Conservation (phyloP, 495 filamentous ascomycete species). For the Podospora didyma region DNA sequence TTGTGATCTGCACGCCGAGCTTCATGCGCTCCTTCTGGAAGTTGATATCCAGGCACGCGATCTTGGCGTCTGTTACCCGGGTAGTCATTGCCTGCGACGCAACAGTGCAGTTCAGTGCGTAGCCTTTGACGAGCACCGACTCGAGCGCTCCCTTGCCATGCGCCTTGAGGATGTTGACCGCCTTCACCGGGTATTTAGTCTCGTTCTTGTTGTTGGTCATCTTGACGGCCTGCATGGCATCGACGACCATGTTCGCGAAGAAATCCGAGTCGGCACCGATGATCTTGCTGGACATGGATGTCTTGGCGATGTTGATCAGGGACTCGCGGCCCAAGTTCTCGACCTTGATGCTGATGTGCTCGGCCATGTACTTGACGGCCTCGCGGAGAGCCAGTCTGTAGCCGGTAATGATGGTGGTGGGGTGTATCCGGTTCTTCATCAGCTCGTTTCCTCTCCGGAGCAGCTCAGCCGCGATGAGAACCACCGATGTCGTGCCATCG, state of each 20-base stretch:
- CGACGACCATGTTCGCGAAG: constrained; percentile 94
- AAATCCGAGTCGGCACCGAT: constrained; percentile 95
- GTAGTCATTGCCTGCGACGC: constrained; percentile 98
- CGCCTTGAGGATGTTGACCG: constrained; percentile 96
- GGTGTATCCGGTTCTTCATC: constrained; percentile 99
- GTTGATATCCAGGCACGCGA: constrained; percentile 97
- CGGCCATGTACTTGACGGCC: constrained; percentile 97
- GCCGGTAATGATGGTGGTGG: constrained; percentile 97
- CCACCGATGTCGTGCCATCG: constrained; percentile 96
- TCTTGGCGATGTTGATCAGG: constrained; percentile 92
- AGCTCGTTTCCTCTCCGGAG: constrained; percentile 92
- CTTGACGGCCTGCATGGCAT: constrained; percentile 95
- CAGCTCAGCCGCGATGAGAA: constrained; percentile 95
- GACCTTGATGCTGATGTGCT: constrained; percentile 93
- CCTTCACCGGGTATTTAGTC: constrained; percentile 96
- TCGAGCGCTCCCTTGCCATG: constrained; percentile 90
- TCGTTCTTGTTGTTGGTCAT: constrained; percentile 84
- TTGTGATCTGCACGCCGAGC: constrained; percentile 94
- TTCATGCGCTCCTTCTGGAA: constrained; percentile 99
- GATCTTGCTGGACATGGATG: constrained; percentile 98
- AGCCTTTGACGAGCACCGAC: constrained; percentile 90
- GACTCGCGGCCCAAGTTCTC: constrained; percentile 86
- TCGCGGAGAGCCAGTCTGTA: constrained; percentile 94
- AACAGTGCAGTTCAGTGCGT: constrained; percentile 97
- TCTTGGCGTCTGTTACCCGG: constrained; percentile 87